Evolutionary conservation across 208 protist genomes (phyloP), one percentile per base, ranked within the genome.

Genomic region (Acanthamoeba quina): DNA sequence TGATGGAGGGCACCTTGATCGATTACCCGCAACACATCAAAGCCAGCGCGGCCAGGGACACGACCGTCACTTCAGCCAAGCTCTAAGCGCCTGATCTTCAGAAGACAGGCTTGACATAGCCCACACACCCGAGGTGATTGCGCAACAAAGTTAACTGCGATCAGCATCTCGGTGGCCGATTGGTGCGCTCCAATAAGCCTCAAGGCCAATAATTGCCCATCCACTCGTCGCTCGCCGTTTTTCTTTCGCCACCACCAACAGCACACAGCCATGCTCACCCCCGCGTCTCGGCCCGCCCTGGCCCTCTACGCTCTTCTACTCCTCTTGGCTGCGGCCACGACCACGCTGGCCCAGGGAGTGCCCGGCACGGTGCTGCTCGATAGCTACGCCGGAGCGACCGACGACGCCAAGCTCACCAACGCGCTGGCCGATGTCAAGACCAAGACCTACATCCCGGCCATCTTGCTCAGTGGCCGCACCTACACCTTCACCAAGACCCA

Each of bases 401-500:
- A 70, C 62, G 62, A 70, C 29, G 62, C 24, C 24, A 70, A 70
- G 62, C 62, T 70, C 62, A 70, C 62, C 62, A 37, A 31, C 13
- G 62, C 62, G 24, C 62, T 70, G 11, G 62, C 62, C 62, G 62
- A 70, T n/a, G 62, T 70, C 11, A 70, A 70, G 62, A 70, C 62
- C 24, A 70, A 70, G 62, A 70, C 62, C 29, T 70, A 70, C 29
- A 70, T 70, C n/a, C 62, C 62, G n/a, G 62, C 62, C 13, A 70
- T 70, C 62, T 17, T 70, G 62, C 62, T 70, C 62, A 70, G n/a
- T 7, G 29, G 29, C n/a, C 62, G 62, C 62, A 70, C 62, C 62
- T 70, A 70, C 62, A 70, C 62, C 62, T 70, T 70, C 62, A 70
- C 62, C 62, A 70, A 37, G 62, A 70, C 62, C n/a, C 62, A 70